Conservation (phyloP, 176 grass and related monocot genomes). For the Cenchrus fungigraminus region DNA sequence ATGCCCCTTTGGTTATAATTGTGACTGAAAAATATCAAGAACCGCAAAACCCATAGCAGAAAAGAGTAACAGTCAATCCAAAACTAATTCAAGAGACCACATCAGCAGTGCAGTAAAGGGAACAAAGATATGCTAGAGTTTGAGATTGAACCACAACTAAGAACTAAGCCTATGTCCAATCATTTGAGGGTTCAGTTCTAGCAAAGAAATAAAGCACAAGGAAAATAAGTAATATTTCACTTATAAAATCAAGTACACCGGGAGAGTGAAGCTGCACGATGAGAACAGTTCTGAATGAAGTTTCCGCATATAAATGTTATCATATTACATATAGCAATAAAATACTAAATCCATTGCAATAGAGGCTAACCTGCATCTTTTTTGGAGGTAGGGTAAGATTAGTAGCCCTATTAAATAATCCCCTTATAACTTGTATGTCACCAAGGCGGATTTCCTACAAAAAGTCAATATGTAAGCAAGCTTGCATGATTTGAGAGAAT, state of each 20-base stretch:
- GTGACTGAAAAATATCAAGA: not conserved
- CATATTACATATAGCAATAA: constrained; percentile 1
- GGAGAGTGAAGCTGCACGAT: not conserved
- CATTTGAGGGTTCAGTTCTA: not conserved
- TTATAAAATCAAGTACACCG: not conserved
- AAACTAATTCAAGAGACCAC: not conserved
- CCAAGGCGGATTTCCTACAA: constrained; percentile 78
- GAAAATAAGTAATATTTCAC: not conserved
- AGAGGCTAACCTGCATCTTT: constrained; percentile 85
- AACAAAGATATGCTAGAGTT: not conserved
- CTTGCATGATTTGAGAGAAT: constrained; percentile 4
- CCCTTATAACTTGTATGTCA: constrained; percentile 70
- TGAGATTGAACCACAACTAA: not conserved
- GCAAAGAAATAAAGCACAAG: not conserved
- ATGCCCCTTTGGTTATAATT: not conserved
- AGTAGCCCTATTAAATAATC: constrained; percentile 81
- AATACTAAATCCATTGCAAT: not conserved
- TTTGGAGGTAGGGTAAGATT: constrained; percentile 90
- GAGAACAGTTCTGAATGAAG: not conserved
- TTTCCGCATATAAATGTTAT: constrained; percentile 14
- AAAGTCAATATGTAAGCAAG: constrained; percentile 38
- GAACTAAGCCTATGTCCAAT: not conserved
- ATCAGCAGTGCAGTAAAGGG: not conserved
- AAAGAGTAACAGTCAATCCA: not conserved
- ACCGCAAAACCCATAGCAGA: not conserved